These are phyloP conservation scores for Emergomyces orientalis DNA, from an alignment of 2,329 filamentous ascomycete genomes.

Conservation along the genomic window DNA sequence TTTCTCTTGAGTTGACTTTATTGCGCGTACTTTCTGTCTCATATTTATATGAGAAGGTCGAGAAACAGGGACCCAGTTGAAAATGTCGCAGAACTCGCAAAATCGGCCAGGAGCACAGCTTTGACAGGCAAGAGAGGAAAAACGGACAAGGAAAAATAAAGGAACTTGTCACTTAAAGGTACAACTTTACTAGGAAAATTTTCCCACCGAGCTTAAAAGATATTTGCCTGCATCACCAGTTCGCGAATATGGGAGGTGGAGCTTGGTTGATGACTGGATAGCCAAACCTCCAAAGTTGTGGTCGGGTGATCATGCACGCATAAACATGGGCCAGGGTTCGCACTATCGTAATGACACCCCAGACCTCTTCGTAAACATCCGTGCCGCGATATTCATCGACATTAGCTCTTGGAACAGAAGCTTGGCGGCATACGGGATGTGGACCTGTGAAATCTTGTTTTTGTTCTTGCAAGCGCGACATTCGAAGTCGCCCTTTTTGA, in stretches of 20 bases:
- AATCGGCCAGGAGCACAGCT: slow-evolving; percentile 18
- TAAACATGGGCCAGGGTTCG: neutral
- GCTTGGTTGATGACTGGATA: neutral
- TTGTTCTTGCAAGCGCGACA: slow-evolving; percentile 98
- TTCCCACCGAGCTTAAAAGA: neutral
- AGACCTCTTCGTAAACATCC: slow-evolving; percentile 77
- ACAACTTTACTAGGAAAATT: neutral
- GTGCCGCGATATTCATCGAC: slow-evolving; percentile 95
- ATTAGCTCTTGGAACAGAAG: slow-evolving; percentile 96
- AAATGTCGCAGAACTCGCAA: neutral
- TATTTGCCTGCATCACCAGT: neutral
- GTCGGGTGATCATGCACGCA: neutral
- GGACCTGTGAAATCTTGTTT: slow-evolving; percentile 94
- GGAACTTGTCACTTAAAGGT: slow-evolving; percentile 34
- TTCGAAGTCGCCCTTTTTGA: slow-evolving; percentile 92
- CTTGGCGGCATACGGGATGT: slow-evolving; percentile 96
- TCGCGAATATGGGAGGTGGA: neutral
- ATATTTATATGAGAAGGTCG: neutral
- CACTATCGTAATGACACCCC: slow-evolving; percentile 34
- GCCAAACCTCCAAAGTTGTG: neutral
- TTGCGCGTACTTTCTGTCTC: neutral
- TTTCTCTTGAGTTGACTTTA: neutral
- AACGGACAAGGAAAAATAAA: slow-evolving; percentile 29
- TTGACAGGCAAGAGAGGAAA: slow-evolving; percentile 26
- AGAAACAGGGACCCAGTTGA: neutral